Base-by-base conservation (phyloP, 306 rosid species). In the Fagus sylvatica region DNA sequence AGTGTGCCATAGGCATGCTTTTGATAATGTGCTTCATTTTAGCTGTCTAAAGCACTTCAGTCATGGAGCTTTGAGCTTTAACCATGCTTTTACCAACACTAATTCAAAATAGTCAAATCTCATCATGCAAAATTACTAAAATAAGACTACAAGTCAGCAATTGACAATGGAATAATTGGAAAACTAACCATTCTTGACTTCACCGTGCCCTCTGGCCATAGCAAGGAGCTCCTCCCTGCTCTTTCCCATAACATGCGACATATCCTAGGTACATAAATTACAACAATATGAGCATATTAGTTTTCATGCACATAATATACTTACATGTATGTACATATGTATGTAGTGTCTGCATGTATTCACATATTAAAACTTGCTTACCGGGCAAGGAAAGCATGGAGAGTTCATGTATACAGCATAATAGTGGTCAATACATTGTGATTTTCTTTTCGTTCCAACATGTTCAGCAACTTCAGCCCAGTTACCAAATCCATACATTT, bases 401-500 rank as follows among this genome's bases (percentile, higher is more conserved):
- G 98, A 93, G 77, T 84, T 90, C 91, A 91, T 82, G 87, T 91
- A 93, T 53, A 87, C 76, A 56, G 87, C 89, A 79, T 84, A 86
- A 87, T 86, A 93, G 86, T 93, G 98, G 56, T 87, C 89, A 75
- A 90, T 85, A 83, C 98, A 93, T 60, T 89, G 91, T 76, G 81
- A 53, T 83, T 85, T 93, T 84, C 83, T 85, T 81, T 89, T 91
- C 10, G 96, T 91, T 83, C 97, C 98, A 82, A 93, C 94, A 84
- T 84, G 87, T 70, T 88, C 96, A 6, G 96, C 91, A 79, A 93
- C 94, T 72, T 88, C 94, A 46, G 78, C 73, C 97, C 97, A 91
- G 77, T 90, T 91, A 74, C 97, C 98, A 79, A 90, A 90, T 86
- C 98, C 98, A 89, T 91, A 91, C 87, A 86, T 92, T 74, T 79